These are phyloP conservation scores for Prunella vulgaris DNA, from an alignment of 257 asterid species.

Conservation along the genomic window DNA sequence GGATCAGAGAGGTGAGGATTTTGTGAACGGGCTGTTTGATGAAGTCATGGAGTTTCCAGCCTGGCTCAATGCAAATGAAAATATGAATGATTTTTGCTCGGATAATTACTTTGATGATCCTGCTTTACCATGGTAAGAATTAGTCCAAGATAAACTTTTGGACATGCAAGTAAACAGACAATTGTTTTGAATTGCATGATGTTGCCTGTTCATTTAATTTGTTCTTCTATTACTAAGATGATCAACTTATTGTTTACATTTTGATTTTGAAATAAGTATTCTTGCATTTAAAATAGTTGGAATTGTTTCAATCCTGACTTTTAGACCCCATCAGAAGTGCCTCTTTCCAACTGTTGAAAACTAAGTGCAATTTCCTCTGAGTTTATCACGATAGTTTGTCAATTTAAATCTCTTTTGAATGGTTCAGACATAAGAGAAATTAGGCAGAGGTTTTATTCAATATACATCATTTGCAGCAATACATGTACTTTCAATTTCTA, in stretches of 20 bases:
- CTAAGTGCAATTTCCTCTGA: neutral
- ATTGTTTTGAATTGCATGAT: neutral
- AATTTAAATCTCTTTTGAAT: neutral
- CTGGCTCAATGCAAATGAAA: constrained; percentile 69
- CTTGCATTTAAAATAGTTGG: constrained; percentile 10
- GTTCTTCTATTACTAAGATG: neutral
- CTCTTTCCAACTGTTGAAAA: too few species aligned
- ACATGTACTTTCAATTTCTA: neutral
- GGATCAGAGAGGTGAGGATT: constrained; percentile 32
- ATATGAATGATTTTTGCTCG: constrained; percentile 41
- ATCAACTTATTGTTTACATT: neutral
- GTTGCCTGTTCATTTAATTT: constrained; percentile 12
- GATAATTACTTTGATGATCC: constrained; percentile 64
- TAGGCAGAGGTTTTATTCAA: neutral
- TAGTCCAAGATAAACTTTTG: neutral
- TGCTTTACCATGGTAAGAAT: constrained; percentile 84
- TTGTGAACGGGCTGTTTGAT: constrained; percentile 51
- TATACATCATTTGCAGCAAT: neutral
- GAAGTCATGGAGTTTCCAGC: constrained; percentile 83
- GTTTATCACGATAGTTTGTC: neutral
- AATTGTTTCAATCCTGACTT: neutral
- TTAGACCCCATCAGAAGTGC: neutral
- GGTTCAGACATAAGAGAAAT: neutral
- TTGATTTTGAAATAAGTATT: neutral
- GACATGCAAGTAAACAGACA: too few species aligned